Percentiles rank a stretch among this genome's conserved stretches.
These are phyloP conservation scores for Claviceps sp. DNA, from an alignment of 2,329 filamentous ascomycete species.

Conservation along the genomic window DNA sequence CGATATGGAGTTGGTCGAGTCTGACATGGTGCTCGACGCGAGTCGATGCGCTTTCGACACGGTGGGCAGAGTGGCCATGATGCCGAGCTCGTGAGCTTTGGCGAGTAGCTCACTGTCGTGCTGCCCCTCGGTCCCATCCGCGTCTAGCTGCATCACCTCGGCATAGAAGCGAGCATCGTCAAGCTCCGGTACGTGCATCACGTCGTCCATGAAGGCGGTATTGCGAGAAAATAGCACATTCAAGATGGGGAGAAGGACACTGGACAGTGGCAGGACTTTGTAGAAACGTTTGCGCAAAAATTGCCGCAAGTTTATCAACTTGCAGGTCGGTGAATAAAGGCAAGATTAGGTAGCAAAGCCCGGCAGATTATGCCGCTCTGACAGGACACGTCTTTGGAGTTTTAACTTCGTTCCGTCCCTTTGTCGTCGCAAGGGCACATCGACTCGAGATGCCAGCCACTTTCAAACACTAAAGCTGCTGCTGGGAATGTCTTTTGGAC, in stretches of 20 bases:
- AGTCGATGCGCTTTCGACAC: conserved; percentile 20
- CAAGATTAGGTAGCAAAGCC: no score
- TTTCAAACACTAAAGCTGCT: no score
- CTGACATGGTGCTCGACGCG: conserved; percentile 27
- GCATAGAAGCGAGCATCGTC: conserved; percentile 24
- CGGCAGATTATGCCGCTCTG: no score
- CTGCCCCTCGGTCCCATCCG: conserved; percentile 23
- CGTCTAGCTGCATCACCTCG: conserved; percentile 24
- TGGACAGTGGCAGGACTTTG: no score
- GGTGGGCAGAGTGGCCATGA: conserved; percentile 14
- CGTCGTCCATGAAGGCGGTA: conserved; percentile 4
- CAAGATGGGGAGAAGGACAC: background rate
- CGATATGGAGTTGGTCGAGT: conserved; percentile 24
- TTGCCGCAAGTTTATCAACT: no score
- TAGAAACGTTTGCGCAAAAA: no score
- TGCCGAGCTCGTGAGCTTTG: conserved; percentile 23
- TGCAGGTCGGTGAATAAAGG: no score
- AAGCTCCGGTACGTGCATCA: conserved; percentile 22
- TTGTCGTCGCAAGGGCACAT: no score
- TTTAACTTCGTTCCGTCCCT: no score
- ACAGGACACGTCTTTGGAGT: no score
- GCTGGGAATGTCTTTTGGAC: no score
- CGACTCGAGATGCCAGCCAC: no score
- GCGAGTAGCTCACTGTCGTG: conserved; percentile 24
- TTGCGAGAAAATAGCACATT: background rate